These are phyloP conservation scores for Gomphus bonarii DNA, from an alignment of 1,284 basidiomycete species.

Conservation along the genomic window DNA sequence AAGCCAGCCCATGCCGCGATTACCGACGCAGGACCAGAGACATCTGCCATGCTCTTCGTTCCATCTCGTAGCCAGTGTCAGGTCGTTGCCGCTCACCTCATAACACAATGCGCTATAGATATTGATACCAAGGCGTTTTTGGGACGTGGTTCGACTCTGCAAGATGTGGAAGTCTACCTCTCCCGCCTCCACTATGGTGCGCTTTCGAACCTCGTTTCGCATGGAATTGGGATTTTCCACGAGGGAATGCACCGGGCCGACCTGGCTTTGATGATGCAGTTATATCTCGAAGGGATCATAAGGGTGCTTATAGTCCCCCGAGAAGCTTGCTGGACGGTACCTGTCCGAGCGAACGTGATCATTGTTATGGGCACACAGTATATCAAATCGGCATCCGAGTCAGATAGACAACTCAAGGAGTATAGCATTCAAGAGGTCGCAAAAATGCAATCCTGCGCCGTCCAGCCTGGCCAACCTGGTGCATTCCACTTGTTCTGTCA, in stretches of 20 bases:
- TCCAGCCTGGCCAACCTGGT: conserved; percentile 51
- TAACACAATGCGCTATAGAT: conserved; percentile 80
- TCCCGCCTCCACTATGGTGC: conserved; percentile 52
- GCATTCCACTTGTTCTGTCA: conserved; percentile 84
- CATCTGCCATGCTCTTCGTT: conserved; percentile 78
- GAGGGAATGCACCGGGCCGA: conserved; percentile 64
- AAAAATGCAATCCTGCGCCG: conserved; percentile 85
- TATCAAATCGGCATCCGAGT: conserved; percentile 30
- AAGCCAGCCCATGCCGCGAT: conserved; percentile 80
- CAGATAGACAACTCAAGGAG: conserved; percentile 65
- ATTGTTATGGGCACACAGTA: conserved; percentile 93
- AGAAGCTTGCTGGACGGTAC: conserved; percentile 81
- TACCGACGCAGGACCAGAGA: conserved; percentile 29
- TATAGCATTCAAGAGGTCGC: conserved; percentile 79
- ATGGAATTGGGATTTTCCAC: conserved; percentile 86
- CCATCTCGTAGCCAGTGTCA: conserved; percentile 78
- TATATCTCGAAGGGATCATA: conserved; percentile 76
- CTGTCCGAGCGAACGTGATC: conserved; percentile 71
- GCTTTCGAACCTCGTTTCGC: conserved; percentile 70
- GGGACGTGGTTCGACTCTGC: conserved; percentile 38
- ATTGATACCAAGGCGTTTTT: conserved; percentile 70
- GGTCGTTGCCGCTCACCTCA: conserved; percentile 72
- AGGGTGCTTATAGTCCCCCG: conserved; percentile 78
- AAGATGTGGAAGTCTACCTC: conserved; percentile 53
- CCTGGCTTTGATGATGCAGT: conserved; percentile 68